Evolutionary conservation across 371 early-diverging fungal genomes (phyloP).

Genomic region (Actinomortierella wolfii): DNA sequence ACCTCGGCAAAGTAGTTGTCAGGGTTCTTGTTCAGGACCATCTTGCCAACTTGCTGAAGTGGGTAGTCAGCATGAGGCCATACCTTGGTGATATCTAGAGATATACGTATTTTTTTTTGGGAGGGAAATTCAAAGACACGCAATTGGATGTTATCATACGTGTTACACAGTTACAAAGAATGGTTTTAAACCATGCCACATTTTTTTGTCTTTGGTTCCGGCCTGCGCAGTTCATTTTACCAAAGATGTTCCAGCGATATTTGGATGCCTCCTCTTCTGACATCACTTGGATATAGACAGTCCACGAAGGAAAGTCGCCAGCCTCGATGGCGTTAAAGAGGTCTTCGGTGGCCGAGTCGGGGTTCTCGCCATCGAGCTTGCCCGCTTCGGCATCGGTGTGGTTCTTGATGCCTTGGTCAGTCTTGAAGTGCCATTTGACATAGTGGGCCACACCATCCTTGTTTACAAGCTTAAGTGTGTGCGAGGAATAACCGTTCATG

Average conservation of each 20-base stretch:
- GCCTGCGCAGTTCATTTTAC: constrained; percentile 3
- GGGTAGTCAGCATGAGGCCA: constrained; percentile 79
- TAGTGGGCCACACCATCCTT: constrained; percentile 68
- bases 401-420: constrained; percentile 79
- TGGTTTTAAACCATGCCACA: too few relatives aligned
- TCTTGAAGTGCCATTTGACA: constrained; percentile 80
- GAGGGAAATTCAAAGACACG: too few relatives aligned
- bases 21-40: constrained; percentile 79
- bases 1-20: constrained; percentile 83
- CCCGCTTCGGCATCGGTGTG: constrained; percentile 67
- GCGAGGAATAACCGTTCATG: constrained; percentile 81
- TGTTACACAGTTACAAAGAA: too few relatives aligned
- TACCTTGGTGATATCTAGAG: constrained; percentile 85
- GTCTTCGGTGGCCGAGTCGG: constrained; percentile 80
- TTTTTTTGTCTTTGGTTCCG: too few relatives aligned
- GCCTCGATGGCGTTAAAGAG: constrained; percentile 74
- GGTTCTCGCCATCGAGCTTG: constrained; percentile 63
- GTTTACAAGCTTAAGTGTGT: constrained; percentile 79
- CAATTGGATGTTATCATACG: too few relatives aligned
- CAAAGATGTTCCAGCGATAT: constrained; percentile 80
- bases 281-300: constrained; percentile 78
- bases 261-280: constrained; percentile 71
- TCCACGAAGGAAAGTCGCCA: constrained; percentile 79
- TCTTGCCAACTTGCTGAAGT: constrained; percentile 70
- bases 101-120: constrained; percentile 48